phyloP scores from a whole-genome alignment of 176 grass and related monocot genomes.

The Typha latifolia region DNA sequence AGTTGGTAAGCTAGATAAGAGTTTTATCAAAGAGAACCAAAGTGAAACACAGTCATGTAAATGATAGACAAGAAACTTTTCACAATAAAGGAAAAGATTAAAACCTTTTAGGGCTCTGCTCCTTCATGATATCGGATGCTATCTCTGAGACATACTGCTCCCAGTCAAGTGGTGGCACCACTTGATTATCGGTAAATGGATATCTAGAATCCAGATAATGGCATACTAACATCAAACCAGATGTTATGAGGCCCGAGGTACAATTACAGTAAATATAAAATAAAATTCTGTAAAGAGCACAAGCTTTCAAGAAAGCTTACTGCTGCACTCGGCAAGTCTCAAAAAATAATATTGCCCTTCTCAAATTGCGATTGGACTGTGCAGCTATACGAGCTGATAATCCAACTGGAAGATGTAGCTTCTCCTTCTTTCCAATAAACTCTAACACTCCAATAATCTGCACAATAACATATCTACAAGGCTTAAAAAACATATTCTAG shows the following conservation, averaged over 20 bases:
- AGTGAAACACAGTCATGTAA: not conserved
- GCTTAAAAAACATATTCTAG: not conserved
- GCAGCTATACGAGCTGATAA: constrained; percentile 61
- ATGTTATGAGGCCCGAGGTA: not conserved
- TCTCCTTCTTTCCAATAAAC: constrained; percentile 97
- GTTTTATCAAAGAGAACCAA: not conserved
- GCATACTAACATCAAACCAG: constrained; percentile 8
- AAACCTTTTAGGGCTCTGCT: constrained; percentile 97
- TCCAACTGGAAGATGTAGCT: constrained; percentile 66
- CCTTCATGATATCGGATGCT: constrained; percentile 79
- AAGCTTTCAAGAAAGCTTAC: constrained; percentile 29
- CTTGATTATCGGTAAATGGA: constrained; percentile 80
- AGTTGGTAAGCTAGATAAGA: not conserved
- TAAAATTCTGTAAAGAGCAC: too few relatives aligned
- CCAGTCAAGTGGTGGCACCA: constrained; percentile 79
- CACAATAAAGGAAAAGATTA: not conserved
- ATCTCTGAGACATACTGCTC: constrained; percentile 93
- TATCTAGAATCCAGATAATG: constrained; percentile 43
- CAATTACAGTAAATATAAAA: not conserved
- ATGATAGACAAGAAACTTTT: not conserved
- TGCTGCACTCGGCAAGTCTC: constrained; percentile 95
- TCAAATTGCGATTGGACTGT: constrained; percentile 91
- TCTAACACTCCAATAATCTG: constrained; percentile 80
- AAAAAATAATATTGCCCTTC: constrained; percentile 84
- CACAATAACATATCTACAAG: constrained; percentile 15